A percentile compares a stretch with the other conserved stretches of the same genome.
These are phyloP conservation scores for Neospora caninum DNA, from an alignment of 169 alveolate genomes.

Conservation along the genomic window DNA sequence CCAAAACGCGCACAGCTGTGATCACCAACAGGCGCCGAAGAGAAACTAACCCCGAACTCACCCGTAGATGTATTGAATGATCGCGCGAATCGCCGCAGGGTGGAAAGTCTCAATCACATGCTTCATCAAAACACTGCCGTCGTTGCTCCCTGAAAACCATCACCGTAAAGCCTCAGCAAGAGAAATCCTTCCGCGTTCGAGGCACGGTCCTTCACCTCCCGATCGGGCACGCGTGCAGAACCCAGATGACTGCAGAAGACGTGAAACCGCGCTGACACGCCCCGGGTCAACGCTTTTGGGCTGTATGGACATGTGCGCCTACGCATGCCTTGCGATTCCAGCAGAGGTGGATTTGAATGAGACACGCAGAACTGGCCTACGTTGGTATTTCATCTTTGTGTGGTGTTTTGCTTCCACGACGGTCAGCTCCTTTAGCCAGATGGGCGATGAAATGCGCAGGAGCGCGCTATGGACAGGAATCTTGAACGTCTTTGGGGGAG, in stretches of 20 bases:
- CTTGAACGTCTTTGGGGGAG: slow-evolving; percentile 28
- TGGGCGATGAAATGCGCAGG: slow-evolving; percentile 43
- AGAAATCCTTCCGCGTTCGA: background rate
- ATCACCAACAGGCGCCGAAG: background rate
- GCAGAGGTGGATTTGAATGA: background rate
- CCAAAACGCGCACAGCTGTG: background rate
- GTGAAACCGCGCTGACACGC: no score
- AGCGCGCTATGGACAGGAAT: slow-evolving; percentile 61
- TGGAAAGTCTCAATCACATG: background rate
- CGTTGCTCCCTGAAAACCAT: background rate
- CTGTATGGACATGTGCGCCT: background rate
- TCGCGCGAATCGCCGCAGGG: slow-evolving; percentile 52
- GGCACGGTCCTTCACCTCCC: no score
- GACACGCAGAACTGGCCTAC: background rate
- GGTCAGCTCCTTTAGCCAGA: slow-evolving; percentile 48
- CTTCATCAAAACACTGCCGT: slow-evolving; percentile 9
- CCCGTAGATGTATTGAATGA: slow-evolving; percentile 55
- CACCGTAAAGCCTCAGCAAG: background rate
- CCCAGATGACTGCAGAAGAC: no score
- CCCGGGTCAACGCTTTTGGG: no score
- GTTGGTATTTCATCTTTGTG: background rate
- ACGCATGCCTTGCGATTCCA: background rate
- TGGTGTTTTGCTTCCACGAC: slow-evolving; percentile 30
- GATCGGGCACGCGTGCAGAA: no score
- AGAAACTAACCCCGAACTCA: background rate